A percentile compares a stretch with the other conserved stretches of the same genome.
Evolutionary conservation across 2,329 filamentous ascomycete genomes (phyloP).

Genomic region (Aulographum hederae): DNA sequence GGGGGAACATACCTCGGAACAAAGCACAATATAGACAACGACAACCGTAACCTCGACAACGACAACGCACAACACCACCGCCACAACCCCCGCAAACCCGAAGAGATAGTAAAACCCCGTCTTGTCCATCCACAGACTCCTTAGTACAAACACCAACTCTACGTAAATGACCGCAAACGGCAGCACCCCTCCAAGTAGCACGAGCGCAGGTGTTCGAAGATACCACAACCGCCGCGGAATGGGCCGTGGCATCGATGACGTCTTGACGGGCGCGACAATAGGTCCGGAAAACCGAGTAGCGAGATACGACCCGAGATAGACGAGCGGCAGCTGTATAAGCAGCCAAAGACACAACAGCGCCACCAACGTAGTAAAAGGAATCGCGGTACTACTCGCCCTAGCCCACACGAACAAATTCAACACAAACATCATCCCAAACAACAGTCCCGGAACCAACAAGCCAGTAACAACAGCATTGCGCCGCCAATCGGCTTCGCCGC

Average conservation of each 20-base stretch:
- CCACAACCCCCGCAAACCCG: slow-evolving; percentile 63
- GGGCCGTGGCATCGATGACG: slow-evolving; percentile 50
- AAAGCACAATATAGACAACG: slow-evolving; percentile 65
- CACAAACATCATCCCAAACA: slow-evolving; percentile 58
- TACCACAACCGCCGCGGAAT: slow-evolving; percentile 64
- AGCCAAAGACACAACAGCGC: slow-evolving; percentile 63
- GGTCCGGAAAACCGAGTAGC: slow-evolving; percentile 48
- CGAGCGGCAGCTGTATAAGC: slow-evolving; percentile 68
- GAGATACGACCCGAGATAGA: slow-evolving; percentile 63
- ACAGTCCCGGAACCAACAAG: slow-evolving; percentile 57
- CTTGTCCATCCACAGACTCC: slow-evolving; percentile 79
- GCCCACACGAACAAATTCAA: slow-evolving; percentile 84
- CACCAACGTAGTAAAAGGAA: slow-evolving; percentile 64
- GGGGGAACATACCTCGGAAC: slow-evolving; percentile 41
- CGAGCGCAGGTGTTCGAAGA: slow-evolving; percentile 37
- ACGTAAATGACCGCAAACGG: slow-evolving; percentile 82
- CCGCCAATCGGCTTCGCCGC: slow-evolving; percentile 49
- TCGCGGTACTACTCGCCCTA: slow-evolving; percentile 71
- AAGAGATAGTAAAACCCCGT: slow-evolving; percentile 86
- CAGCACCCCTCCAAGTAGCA: slow-evolving; percentile 56
- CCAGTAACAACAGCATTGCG: slow-evolving; percentile 61
- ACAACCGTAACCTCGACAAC: slow-evolving; percentile 73
- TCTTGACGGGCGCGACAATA: slow-evolving; percentile 72
- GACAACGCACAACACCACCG: slow-evolving; percentile 52
- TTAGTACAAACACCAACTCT: slow-evolving; percentile 72